Evolutionary conservation across 1,139 yeast species (phyloP), one percentile per base, ranked within the genome.

Genomic region (Eremothecium sinecaudum): DNA sequence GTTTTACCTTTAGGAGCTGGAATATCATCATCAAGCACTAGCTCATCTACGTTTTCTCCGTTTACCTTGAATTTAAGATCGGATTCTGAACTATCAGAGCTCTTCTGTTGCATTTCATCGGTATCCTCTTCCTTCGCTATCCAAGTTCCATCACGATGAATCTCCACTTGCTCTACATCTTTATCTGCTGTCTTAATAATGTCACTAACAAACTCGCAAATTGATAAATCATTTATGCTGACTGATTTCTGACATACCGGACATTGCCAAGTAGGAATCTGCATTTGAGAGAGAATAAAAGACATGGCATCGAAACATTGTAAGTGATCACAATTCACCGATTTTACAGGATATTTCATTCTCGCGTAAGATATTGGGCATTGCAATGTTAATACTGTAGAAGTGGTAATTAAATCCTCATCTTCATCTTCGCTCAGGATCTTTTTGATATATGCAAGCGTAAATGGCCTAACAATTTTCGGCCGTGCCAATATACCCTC

Each of bases 221-320:
- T 56, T 0, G 77, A 71, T 38, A 80, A 53, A 41, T 73, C 75
- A n/a, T 66, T 61, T 1, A 75, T 51, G 4, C 60, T 53, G 2
- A 76, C 48, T 4, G 53, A 55, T 15, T 45, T 46, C 36, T 64
- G 67, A 48, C 92, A 80, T 9, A 75, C 64, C 0, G 87, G 87
- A 48, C 92, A 80, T 27, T 57, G 58, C 83, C 84, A 79, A 0
- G 74, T 66, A 0, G 86, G 76, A 1, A 72, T 62, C 46, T 73
- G 79, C 32, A 64, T 61, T 48, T 79, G 90, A 19, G 77, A 63
- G 39, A 70, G 67, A 10, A 80, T 48, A 48, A 67, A 80, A 34
- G 75, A 69, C 18, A 63, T 52, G 0, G 75, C 78, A 56, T 80
- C 92, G 56, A 79, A 79, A 47, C 90, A 79, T 46, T 73, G 78